Base-by-base conservation (phyloP, 2,329 filamentous ascomycete species). In the Pseudogymnoascus sp. region DNA sequence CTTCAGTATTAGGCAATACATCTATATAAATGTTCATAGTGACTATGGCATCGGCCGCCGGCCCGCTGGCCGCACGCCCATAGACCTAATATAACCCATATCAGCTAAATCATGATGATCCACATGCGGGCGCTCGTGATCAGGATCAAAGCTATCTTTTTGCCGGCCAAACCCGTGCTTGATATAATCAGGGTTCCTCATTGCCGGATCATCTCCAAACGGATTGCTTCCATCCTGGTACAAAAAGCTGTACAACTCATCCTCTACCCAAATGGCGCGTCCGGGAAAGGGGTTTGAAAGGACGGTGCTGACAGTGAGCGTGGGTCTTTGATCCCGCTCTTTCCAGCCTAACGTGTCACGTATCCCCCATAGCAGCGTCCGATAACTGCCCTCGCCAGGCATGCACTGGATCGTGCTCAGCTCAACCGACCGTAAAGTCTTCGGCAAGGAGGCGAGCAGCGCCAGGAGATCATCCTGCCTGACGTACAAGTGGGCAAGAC, bases 321-420 rank as follows among this genome's bases (percentile, higher is more conserved):
- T 40, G 57, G 42, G 17, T 23, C 65, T 50, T n/a, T 64, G 60
- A 11, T 53, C 31, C 5, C 70, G 63, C 23, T 66, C 60, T 15
- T 26, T 64, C 64, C 67, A 67, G 8, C 62, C 64, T 11, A 71
- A 64, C 11, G 60, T 64, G 42, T 69, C 62, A 3, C 69, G 68
- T 7, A 71, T 68, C 2, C 63, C 65, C 36, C 64, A 28, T 9
- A 74, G 65, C 4, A 74, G 57, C 10, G 65, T 57, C 38, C 65
- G 17, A 42, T 65, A 68, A 35, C 65, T 50, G 28, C 36, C 44
- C 8, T 11, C 4, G 10, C 62, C 40, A 59, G 42, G 21, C 15
- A 71, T 1, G 23, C 75, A 76, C 2, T 8, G 9, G 0, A 77
- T 65, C 11, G 71, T 73, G 50, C 73, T 76, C 5, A 78, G 66